phyloP scores from a whole-genome alignment of 2,329 filamentous ascomycete species.

The Penicillium psychrosexuale region DNA sequence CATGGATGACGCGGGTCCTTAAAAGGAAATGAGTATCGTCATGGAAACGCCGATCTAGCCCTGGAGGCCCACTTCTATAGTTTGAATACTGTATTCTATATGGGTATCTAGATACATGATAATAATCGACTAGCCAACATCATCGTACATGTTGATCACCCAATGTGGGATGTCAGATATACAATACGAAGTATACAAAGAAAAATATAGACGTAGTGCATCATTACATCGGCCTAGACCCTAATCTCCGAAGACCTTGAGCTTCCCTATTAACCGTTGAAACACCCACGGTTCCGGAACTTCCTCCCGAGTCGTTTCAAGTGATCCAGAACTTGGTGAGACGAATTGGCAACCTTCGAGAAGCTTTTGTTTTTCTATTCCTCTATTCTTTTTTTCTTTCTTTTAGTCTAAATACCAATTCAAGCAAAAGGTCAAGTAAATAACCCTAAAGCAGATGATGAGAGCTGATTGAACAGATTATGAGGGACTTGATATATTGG shows the following conservation, averaged over 20 bases:
- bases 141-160: conserved; percentile 9
- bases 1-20: conserved; percentile 21
- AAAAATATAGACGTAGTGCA: neutral
- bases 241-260: no score
- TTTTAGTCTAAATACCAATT: no score
- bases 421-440: neutral
- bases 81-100: conserved; percentile 16
- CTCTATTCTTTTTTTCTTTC: no score
- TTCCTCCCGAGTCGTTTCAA: neutral
- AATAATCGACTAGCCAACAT: conserved; percentile 4
- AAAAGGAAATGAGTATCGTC: conserved; percentile 25
- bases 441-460: neutral
- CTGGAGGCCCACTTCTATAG: conserved; percentile 16
- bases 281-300: neutral
- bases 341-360: neutral
- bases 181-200: neutral
- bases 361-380: neutral
- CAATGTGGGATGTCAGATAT: neutral
- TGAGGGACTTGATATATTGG: conserved; percentile 7
- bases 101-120: neutral
- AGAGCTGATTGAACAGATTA: neutral
- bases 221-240: no score
- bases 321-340: neutral
- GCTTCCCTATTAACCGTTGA: neutral
- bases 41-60: conserved; percentile 22